Evolutionary conservation across 2,329 filamentous ascomycete genomes (phyloP), one percentile per base, ranked within the genome.

Genomic region (Cercospora brassicicola): DNA sequence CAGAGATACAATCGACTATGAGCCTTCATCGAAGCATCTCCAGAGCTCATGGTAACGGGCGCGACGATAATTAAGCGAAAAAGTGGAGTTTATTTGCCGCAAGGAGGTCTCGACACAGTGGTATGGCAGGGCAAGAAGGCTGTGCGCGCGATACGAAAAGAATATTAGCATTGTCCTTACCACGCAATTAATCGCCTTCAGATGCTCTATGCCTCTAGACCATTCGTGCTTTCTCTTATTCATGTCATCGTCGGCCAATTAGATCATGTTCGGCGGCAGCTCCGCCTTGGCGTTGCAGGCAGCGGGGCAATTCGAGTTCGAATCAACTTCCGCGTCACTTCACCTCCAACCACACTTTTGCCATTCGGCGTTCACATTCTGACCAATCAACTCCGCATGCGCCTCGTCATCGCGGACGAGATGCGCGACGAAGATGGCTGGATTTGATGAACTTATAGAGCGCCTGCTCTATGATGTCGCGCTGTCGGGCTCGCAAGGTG

Each of bases 391-490:
- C 28, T 26, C 28, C 28, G 20, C 51, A 67, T 51, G 31, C 62
- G 33, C 39, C 31, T 39, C 36, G 53, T 20, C 18, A 30, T 20
- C 26, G 23, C 53, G 53, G 53, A 57, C 70, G 67, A 64, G 56
- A 72, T 72, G 70, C 59, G 30, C 31, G 63, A 67, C 65, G 13
- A 69, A 31, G 6, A 73, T 73, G 66, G 57, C 78, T 67, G 84
- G 84, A 64, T 79, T 88, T 68, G 86, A 87, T 75, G 82, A 84
- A 60, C 78, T 90, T 71, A 82, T 89, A 69, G 83, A 88, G 74
- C 85, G 83, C 78, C 75, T 89, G 65, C 79, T 89, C 59, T 83
- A 84, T 68, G 84, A 88, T 77, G 84, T 89, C 76, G 87, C 87
- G 26, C 81, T 89, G 57, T 83, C 83, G 71, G 87, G 87, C 71